phyloP scores from a whole-genome alignment of 75 land plant species.

The Chamaecyparis obtusa region DNA sequence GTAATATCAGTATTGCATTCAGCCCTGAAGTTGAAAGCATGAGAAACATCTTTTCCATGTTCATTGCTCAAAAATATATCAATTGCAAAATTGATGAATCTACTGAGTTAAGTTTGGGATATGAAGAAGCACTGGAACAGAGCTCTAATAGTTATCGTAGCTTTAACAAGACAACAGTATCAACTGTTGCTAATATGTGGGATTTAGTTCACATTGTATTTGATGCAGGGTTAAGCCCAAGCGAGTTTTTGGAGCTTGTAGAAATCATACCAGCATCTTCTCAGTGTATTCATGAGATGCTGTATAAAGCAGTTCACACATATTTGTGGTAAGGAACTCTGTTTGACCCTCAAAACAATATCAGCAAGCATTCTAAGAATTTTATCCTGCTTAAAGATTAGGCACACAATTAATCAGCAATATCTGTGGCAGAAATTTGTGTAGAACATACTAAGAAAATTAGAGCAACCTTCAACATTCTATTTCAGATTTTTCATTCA shows the following conservation, averaged over 20 bases:
- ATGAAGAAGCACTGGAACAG: neutral
- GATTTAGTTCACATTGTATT: constrained; percentile 57
- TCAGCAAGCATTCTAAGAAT: neutral
- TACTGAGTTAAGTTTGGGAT: constrained; percentile 8
- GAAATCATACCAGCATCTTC: constrained; percentile 49
- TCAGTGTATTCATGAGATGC: constrained; percentile 61
- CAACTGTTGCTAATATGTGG: constrained; percentile 69
- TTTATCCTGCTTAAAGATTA: no score
- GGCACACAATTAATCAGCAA: no score
- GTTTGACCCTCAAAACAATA: neutral
- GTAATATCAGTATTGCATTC: constrained; percentile 12
- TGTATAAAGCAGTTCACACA: constrained; percentile 62
- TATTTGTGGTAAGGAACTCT: constrained; percentile 63
- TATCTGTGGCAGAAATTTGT: neutral
- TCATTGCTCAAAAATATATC: constrained; percentile 21
- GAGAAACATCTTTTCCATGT: constrained; percentile 53
- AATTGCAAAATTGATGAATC: constrained; percentile 16
- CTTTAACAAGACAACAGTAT: constrained; percentile 8
- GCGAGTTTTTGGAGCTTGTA: constrained; percentile 55
- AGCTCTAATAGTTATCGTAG: constrained; percentile 2
- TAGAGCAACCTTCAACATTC: no score
- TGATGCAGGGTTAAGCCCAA: constrained; percentile 40
- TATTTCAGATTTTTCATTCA: no score
- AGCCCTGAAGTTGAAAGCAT: constrained; percentile 51
- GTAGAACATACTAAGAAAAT: neutral